A percentile compares a stretch with the other conserved stretches of the same genome.
Evolutionary conservation across 129 eudicot species (phyloP).

Genomic region (Deinandra increscens): DNA sequence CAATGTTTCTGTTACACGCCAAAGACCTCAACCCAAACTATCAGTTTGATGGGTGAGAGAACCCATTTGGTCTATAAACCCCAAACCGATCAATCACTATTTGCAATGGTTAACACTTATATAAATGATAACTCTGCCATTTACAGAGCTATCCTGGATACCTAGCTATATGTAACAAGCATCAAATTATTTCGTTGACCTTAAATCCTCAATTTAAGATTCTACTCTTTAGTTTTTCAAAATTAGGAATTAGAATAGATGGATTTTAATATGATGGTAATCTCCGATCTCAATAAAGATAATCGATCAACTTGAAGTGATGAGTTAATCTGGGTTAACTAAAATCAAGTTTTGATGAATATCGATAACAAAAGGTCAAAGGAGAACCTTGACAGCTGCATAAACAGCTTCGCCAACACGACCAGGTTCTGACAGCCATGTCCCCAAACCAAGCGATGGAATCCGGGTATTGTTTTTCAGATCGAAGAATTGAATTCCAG

Average conservation of each 20-base stretch:
- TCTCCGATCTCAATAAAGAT: background rate
- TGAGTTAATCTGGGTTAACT: background rate
- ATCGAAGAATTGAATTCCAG: slow-evolving; percentile 22
- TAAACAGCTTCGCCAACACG: slow-evolving; percentile 33
- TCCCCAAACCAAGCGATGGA: slow-evolving; percentile 34
- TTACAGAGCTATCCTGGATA: too few species aligned
- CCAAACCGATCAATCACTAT: background rate
- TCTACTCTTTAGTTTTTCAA: background rate
- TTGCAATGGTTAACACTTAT: background rate
- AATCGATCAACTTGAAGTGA: background rate
- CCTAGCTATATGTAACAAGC: background rate
- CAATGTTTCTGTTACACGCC: background rate
- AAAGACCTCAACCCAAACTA: too few species aligned
- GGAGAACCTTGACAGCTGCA: slow-evolving; percentile 33
- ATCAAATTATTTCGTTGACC: background rate
- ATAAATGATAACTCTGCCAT: too few species aligned
- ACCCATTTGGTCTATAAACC: too few species aligned
- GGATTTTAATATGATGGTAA: background rate
- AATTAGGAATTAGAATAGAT: background rate
- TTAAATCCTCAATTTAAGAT: background rate
- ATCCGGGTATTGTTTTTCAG: slow-evolving; percentile 20
- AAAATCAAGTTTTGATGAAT: background rate
- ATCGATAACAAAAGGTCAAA: background rate
- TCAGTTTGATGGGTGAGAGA: too few species aligned
- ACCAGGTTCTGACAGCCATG: slow-evolving; percentile 41